Evolutionary conservation across 192 early-diverging fungal genomes (phyloP).

Genomic region (Backusella sp.): DNA sequence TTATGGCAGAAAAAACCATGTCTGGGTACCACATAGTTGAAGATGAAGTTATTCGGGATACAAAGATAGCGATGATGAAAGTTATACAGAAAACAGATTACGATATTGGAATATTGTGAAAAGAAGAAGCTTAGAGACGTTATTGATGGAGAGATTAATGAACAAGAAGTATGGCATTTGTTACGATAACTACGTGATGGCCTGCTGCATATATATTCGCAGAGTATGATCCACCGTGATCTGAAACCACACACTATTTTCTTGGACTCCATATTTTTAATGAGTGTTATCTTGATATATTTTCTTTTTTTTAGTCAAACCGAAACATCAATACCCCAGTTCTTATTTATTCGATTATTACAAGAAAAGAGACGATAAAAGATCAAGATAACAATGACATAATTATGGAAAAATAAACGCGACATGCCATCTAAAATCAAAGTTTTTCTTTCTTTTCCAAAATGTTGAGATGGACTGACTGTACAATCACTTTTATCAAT

Average conservation of each 20-base stretch:
- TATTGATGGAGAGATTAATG: slow-evolving; percentile 74
- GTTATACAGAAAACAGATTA: slow-evolving; percentile 24
- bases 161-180: slow-evolving; percentile 76
- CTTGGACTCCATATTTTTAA: slow-evolving; percentile 49
- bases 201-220: slow-evolving; percentile 84
- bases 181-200: slow-evolving; percentile 92
- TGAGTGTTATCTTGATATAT: too few relatives aligned
- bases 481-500: too few relatives aligned
- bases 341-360: too few relatives aligned
- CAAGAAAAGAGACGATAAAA: too few relatives aligned
- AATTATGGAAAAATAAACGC: too few relatives aligned
- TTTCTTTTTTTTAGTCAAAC: too few relatives aligned
- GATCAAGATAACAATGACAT: too few relatives aligned
- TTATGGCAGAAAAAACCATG: slow-evolving; percentile 69
- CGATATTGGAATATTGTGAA: slow-evolving; percentile 88
- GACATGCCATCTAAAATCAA: too few relatives aligned
- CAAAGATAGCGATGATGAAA: slow-evolving; percentile 36
- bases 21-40: slow-evolving; percentile 92
- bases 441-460: too few relatives aligned
- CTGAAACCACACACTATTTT: slow-evolving; percentile 87
- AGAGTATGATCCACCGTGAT: slow-evolving; percentile 88
- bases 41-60: slow-evolving; percentile 35
- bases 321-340: too few relatives aligned
- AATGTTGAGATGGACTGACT: too few relatives aligned
- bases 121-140: slow-evolving; percentile 84